These are phyloP conservation scores for Nannizziopsis arthrosporioides DNA, from an alignment of 2,329 filamentous ascomycete genomes.

Conservation along the genomic window DNA sequence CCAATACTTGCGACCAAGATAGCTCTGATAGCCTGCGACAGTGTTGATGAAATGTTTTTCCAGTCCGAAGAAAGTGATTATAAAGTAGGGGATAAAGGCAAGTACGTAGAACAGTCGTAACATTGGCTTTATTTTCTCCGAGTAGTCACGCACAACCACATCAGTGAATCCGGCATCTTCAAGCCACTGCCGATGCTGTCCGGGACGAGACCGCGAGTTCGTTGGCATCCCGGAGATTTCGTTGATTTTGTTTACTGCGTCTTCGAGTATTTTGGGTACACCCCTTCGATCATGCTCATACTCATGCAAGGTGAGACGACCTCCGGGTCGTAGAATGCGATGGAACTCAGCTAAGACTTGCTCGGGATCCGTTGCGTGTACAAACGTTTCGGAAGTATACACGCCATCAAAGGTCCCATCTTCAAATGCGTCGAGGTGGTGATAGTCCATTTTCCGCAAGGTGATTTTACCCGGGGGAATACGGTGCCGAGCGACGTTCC, in stretches of 20 bases:
- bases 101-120: neutral
- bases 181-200: too few relatives aligned
- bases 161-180: constrained; percentile 8
- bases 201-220: constrained; percentile 4
- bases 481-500: constrained; percentile 30
- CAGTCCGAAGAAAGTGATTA: constrained; percentile 3
- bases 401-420: constrained; percentile 38
- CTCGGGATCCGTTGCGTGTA: constrained; percentile 41
- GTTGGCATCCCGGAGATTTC: constrained; percentile 7
- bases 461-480: constrained; percentile 29
- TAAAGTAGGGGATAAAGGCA: constrained; percentile 7
- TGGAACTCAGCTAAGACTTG: constrained; percentile 38
- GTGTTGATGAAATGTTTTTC: constrained; percentile 7
- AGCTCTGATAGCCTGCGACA: constrained; percentile 7
- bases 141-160: constrained; percentile 5
- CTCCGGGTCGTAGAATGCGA: constrained; percentile 40
- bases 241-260: constrained; percentile 2
- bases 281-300: too few relatives aligned
- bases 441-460: constrained; percentile 40
- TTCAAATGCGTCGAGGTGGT: constrained; percentile 36
- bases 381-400: constrained; percentile 48
- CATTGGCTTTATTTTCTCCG: constrained; percentile 1
- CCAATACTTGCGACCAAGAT: too few relatives aligned
- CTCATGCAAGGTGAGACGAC: constrained; percentile 17
- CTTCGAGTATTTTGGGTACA: too few relatives aligned